Evolutionary conservation across 202 grass and related monocot species (phyloP).

Genomic region (Setaria viridis): DNA sequence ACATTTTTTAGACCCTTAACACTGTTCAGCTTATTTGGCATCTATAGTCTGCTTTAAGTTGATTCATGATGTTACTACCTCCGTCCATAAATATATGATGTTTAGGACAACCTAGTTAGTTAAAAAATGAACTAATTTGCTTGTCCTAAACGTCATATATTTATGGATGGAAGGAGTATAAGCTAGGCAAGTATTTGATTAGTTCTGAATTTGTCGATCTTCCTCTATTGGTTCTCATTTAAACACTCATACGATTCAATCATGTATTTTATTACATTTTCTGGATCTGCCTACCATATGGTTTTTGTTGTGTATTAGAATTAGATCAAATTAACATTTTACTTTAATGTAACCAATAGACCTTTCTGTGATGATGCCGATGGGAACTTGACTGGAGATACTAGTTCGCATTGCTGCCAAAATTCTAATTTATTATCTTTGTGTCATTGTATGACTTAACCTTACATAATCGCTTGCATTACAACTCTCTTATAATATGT

Average conservation of each 20-base stretch:
- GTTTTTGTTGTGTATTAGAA: neutral
- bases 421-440: constrained; percentile 7
- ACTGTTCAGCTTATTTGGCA: neutral
- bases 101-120: too few relatives aligned
- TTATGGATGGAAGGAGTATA: neutral
- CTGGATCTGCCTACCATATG: neutral
- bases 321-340: neutral
- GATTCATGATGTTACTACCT: neutral
- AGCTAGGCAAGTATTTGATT: neutral
- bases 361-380: neutral
- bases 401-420: neutral
- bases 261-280: neutral
- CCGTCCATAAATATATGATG: too few relatives aligned
- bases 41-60: neutral
- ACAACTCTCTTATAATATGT: neutral
- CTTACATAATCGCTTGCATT: constrained; percentile 4
- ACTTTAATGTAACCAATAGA: neutral
- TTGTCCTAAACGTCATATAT: too few relatives aligned
- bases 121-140: too few relatives aligned
- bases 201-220: neutral
- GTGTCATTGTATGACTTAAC: neutral
- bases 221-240: constrained; percentile 31
- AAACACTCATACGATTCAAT: neutral
- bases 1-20: neutral
- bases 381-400: constrained; percentile 5